These are phyloP conservation scores for Oryza nivara DNA, from an alignment of 176 grass and related monocot genomes.

Conservation along the genomic window DNA sequence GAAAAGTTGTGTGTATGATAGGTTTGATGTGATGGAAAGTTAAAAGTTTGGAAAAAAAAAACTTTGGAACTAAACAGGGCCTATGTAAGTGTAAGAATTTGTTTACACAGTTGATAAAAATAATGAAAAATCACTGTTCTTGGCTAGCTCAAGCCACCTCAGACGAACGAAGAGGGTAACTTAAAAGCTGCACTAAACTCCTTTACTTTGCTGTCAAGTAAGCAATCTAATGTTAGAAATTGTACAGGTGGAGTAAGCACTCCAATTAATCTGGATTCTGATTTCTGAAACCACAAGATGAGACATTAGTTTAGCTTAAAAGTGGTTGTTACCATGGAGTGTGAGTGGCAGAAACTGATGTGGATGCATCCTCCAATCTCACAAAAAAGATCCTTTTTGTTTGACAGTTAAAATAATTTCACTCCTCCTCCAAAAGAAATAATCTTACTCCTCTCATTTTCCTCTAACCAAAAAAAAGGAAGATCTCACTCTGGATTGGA, in stretches of 20 bases:
- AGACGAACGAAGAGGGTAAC: not conserved
- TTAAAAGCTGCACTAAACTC: conserved; percentile 12
- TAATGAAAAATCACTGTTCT: not conserved
- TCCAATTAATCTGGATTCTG: not conserved
- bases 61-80: no score
- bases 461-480: conserved; percentile 25
- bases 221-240: not conserved
- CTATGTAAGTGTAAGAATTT: not conserved
- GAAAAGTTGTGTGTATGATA: no score
- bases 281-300: conserved; percentile 1
- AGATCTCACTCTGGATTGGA: conserved; percentile 35
- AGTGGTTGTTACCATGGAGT: conserved; percentile 13
- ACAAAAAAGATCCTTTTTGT: conserved; percentile 24
- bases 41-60: no score
- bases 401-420: not conserved
- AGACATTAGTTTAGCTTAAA: not conserved
- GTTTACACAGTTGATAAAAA: not conserved
- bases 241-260: conserved; percentile 31
- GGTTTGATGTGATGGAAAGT: no score
- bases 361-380: conserved; percentile 32
- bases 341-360: conserved; percentile 14
- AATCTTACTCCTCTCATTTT: conserved; percentile 51
- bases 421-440: not conserved
- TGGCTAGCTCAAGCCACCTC: not conserved
- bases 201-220: conserved; percentile 24